Evolutionary conservation across 148 eudicot species (phyloP).

Genomic region (Polygonum maritimum): DNA sequence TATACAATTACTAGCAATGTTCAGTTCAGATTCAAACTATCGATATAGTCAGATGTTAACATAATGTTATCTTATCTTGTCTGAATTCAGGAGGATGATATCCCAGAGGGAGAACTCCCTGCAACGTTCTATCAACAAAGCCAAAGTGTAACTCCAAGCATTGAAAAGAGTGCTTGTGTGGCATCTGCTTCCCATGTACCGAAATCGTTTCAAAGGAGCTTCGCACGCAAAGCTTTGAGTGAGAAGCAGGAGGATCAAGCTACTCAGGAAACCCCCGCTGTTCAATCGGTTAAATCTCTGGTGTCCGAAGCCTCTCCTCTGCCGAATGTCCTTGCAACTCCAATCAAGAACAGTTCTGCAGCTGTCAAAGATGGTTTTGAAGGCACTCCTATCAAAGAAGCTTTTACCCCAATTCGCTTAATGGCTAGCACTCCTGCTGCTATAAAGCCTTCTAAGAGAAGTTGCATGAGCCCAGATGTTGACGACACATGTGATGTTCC

Average conservation of each 20-base stretch:
- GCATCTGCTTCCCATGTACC: conserved; percentile 42
- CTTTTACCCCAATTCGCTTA: conserved; percentile 41
- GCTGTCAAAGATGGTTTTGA: conserved; percentile 16
- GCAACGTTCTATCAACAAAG: conserved; percentile 40
- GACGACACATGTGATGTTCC: conserved; percentile 25
- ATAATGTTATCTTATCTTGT: not conserved
- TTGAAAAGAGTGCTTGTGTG: conserved; percentile 11
- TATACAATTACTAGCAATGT: conserved; percentile 11
- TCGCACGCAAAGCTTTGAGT: conserved; percentile 24
- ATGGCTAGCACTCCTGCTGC: conserved; percentile 65
- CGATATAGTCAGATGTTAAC: not conserved
- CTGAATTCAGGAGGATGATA: conserved; percentile 48
- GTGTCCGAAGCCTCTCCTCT: conserved; percentile 10
- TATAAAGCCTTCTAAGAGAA: conserved; percentile 37
- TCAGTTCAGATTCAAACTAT: not conserved
- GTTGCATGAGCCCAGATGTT: conserved; percentile 50
- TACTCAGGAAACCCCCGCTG: not conserved
- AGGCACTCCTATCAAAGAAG: conserved; percentile 37
- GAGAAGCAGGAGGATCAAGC: not conserved
- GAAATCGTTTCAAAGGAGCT: conserved; percentile 42
- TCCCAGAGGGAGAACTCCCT: conserved; percentile 67
- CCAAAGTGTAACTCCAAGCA: conserved; percentile 15
- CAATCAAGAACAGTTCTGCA: conserved; percentile 16
- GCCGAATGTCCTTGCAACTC: conserved; percentile 27
- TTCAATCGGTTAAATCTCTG: not conserved